phyloP scores from a whole-genome alignment of 73 alveolate genomes.

The Symbiodinium natans region DNA sequence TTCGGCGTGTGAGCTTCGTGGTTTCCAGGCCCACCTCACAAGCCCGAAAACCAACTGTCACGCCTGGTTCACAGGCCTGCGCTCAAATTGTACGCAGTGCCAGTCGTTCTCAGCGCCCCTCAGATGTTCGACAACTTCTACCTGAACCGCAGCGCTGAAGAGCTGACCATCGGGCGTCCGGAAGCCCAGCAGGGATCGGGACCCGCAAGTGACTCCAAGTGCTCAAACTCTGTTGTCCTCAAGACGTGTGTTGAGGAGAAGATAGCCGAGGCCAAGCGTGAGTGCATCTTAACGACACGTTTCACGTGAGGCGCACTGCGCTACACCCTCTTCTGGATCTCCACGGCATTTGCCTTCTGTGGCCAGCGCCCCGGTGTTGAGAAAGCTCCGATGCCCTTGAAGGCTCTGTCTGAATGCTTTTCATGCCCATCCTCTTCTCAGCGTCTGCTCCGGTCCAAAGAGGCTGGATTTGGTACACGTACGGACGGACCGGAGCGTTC shows the following conservation, averaged over 20 bases:
- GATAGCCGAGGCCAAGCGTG: background rate
- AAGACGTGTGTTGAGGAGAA: too few species aligned
- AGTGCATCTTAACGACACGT: background rate
- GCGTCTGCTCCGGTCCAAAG: too few species aligned
- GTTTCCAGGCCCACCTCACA: too few species aligned
- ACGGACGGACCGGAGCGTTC: conserved; percentile 49
- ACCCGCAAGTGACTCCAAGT: background rate
- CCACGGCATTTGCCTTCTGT: conserved; percentile 74
- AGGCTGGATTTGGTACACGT: conserved; percentile 80
- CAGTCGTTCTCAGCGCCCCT: background rate
- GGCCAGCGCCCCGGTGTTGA: background rate
- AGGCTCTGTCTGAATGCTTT: too few species aligned
- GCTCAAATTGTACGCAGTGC: too few species aligned
- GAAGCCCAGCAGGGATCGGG: background rate
- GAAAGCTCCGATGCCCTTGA: too few species aligned
- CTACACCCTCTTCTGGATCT: conserved; percentile 86
- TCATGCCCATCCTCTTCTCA: too few species aligned
- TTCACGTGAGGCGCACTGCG: conserved; percentile 46
- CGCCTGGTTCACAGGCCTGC: too few species aligned
- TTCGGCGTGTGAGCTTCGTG: too few species aligned
- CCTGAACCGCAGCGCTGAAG: conserved; percentile 69
- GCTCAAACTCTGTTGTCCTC: background rate
- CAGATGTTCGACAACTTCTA: conserved; percentile 83
- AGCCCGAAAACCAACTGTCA: too few species aligned
- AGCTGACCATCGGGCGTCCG: conserved; percentile 69